A percentile compares a stretch with the other conserved stretches of the same genome.
Conservation (phyloP, 228 moss, liverwort and hornwort species). For the Sphagnum magellanicum region DNA sequence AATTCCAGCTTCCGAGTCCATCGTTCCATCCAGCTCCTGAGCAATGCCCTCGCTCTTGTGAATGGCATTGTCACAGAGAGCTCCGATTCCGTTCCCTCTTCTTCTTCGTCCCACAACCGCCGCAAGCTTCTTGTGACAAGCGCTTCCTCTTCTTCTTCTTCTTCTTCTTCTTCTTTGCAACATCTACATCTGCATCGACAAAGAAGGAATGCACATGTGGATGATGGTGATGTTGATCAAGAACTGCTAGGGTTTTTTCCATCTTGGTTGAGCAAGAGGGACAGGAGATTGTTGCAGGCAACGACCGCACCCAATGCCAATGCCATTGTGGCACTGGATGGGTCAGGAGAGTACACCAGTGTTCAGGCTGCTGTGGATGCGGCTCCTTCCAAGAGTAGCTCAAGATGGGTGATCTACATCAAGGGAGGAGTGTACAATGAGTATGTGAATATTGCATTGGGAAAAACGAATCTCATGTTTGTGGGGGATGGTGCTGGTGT, state of each 20-base stretch:
- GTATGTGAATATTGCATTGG: conserved; percentile 47
- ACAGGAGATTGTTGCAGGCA: conserved; percentile 24
- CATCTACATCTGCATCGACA: background rate
- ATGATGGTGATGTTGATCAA: conserved; percentile 11
- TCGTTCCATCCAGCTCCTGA: conserved; percentile 21
- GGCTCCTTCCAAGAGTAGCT: conserved; percentile 14
- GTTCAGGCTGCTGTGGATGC: conserved; percentile 27
- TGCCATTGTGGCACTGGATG: conserved; percentile 13
- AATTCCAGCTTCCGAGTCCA: conserved; percentile 7
- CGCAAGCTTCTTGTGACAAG: background rate
- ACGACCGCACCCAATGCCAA: background rate
- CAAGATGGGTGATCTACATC: conserved; percentile 53
- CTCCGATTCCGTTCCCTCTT: background rate
- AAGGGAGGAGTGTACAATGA: conserved; percentile 54
- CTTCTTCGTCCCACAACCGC: no score
- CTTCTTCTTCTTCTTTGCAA: background rate
- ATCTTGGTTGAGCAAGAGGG: conserved; percentile 12
- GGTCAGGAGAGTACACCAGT: conserved; percentile 12
- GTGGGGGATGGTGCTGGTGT: conserved; percentile 61
- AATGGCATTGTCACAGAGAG: conserved; percentile 1
- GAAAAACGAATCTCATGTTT: conserved; percentile 44
- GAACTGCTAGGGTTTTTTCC: background rate
- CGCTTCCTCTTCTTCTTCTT: conserved; percentile 7
- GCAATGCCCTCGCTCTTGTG: conserved; percentile 27
- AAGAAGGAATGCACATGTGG: background rate